A percentile compares a stretch with the other conserved stretches of the same genome.
phyloP scores from a whole-genome alignment of 1,284 basidiomycete genomes.

The Boletellus deceptivus region DNA sequence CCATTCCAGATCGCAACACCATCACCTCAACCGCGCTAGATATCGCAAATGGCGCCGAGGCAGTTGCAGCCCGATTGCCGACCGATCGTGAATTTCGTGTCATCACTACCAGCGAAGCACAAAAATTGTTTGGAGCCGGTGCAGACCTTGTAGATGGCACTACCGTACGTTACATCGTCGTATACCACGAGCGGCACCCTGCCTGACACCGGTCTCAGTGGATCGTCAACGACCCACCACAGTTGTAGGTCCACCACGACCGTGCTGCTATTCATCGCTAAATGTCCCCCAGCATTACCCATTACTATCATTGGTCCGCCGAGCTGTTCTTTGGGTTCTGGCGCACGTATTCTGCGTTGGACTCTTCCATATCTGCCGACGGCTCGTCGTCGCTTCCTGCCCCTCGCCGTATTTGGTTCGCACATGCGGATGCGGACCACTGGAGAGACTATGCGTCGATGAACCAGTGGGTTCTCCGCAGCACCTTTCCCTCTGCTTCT shows the following conservation, averaged over 20 bases:
- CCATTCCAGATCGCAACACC: conserved; percentile 51
- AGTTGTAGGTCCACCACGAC: conserved; percentile 58
- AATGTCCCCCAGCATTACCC: conserved; percentile 53
- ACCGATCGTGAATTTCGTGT: conserved; percentile 77
- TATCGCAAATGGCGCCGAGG: conserved; percentile 48
- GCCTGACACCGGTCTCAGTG: conserved; percentile 43
- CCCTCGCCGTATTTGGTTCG: conserved; percentile 72
- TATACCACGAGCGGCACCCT: neutral
- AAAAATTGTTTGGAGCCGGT: conserved; percentile 61
- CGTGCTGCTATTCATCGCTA: conserved; percentile 2
- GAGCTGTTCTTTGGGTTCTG: conserved; percentile 88
- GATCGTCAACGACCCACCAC: conserved; percentile 77
- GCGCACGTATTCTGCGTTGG: conserved; percentile 82
- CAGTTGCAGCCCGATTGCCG: conserved; percentile 52
- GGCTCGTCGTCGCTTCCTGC: conserved; percentile 72
- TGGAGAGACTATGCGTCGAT: conserved; percentile 87
- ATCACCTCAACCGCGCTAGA: conserved; percentile 57
- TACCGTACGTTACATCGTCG: conserved; percentile 44
- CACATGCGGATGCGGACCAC: conserved; percentile 65
- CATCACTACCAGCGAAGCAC: conserved; percentile 68
- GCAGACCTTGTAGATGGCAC: conserved; percentile 66
- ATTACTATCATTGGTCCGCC: conserved; percentile 85
- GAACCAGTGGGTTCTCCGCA: conserved; percentile 77
- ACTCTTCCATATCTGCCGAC: conserved; percentile 56
- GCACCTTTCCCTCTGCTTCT: conserved; percentile 72